These are phyloP conservation scores for Phyllachora maydis DNA, from an alignment of 2,329 filamentous ascomycete genomes.

Conservation along the genomic window DNA sequence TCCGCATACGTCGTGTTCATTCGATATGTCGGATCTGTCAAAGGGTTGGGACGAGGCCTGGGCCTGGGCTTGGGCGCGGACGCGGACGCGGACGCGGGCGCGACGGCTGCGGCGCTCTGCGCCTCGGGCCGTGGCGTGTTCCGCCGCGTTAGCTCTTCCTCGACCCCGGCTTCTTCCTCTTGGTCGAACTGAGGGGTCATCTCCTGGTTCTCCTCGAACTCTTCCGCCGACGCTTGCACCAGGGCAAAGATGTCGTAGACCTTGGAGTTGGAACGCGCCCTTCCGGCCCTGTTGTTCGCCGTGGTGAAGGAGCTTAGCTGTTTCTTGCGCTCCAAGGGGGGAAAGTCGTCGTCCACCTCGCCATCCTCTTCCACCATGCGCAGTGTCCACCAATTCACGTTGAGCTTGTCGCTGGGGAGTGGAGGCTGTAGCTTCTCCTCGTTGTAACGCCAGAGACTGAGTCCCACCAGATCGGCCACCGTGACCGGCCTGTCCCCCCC, in stretches of 20 bases:
- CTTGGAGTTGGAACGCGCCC: constrained; percentile 47
- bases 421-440: constrained; percentile 55
- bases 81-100: no score
- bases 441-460: constrained; percentile 58
- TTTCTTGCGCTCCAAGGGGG: constrained; percentile 53
- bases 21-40: no score
- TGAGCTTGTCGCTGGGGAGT: constrained; percentile 42
- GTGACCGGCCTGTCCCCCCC: constrained; percentile 40
- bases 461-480: constrained; percentile 63
- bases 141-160: constrained; percentile 17
- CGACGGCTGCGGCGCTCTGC: constrained; percentile 9
- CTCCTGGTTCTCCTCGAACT: constrained; percentile 48
- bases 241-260: constrained; percentile 70
- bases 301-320: constrained; percentile 63
- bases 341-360: constrained; percentile 72
- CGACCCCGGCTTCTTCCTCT: constrained; percentile 17
- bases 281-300: constrained; percentile 49
- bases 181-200: constrained; percentile 46
- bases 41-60: constrained; percentile 39
- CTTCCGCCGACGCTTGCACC: constrained; percentile 47
- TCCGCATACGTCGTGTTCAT: constrained; percentile 41
- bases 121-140: constrained; percentile 25
- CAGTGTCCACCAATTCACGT: constrained; percentile 66
- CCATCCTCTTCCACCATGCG: constrained; percentile 72
- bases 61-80: no score